Evolutionary conservation across 139 green algal species (phyloP).

Genomic region (Pycnococcus provasolii): DNA sequence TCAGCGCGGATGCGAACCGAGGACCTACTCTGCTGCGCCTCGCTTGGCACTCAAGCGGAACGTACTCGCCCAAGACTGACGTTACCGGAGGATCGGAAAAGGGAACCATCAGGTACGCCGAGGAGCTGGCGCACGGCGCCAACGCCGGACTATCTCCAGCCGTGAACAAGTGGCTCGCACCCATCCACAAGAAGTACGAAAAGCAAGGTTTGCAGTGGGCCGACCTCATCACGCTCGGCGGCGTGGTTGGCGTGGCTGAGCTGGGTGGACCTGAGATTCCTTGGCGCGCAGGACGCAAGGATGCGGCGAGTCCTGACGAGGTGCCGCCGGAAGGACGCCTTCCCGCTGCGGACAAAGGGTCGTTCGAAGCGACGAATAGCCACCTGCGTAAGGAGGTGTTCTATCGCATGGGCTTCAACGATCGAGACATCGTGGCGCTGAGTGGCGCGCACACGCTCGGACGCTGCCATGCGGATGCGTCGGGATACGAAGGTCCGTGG

Average conservation of each 20-base stretch:
- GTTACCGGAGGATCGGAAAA: slow-evolving; percentile 63
- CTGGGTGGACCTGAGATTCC: slow-evolving; percentile 44
- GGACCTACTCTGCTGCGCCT: slow-evolving; percentile 45
- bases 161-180: slow-evolving; percentile 68
- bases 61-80: slow-evolving; percentile 62
- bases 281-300: slow-evolving; percentile 23
- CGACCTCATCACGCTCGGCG: slow-evolving; percentile 79
- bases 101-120: slow-evolving; percentile 68
- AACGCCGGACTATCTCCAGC: slow-evolving; percentile 65
- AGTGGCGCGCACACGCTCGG: slow-evolving; percentile 69
- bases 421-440: slow-evolving; percentile 80
- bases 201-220: slow-evolving; percentile 8
- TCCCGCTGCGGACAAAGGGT: slow-evolving; percentile 54
- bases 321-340: slow-evolving; percentile 59
- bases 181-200: slow-evolving; percentile 54
- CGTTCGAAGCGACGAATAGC: slow-evolving; percentile 9
- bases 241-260: slow-evolving; percentile 61
- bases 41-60: slow-evolving; percentile 71
- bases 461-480: slow-evolving; percentile 72
- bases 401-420: slow-evolving; percentile 74
- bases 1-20: slow-evolving; percentile 9
- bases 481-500: slow-evolving; percentile 52
- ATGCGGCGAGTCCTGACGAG: slow-evolving; percentile 15
- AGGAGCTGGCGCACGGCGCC: slow-evolving; percentile 43
- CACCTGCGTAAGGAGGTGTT: slow-evolving; percentile 65